phyloP scores from a whole-genome alignment of 2,329 filamentous ascomycete species.

The Nigrospora oryzae region DNA sequence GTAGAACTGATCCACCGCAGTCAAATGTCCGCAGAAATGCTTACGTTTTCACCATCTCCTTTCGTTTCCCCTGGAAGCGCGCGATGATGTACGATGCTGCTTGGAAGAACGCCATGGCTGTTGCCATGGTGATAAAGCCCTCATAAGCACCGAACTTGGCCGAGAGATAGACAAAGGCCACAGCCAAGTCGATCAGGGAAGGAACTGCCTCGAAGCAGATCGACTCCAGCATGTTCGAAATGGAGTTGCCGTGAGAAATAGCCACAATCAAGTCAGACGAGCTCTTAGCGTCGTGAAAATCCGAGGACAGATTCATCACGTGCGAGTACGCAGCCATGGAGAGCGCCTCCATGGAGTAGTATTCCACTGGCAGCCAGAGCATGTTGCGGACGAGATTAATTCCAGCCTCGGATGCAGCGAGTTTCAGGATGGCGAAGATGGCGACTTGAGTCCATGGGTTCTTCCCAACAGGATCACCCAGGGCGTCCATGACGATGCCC shows the following conservation, averaged over 20 bases:
- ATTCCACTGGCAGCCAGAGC: conserved; percentile 50
- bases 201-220: conserved; percentile 50
- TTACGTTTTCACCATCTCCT: conserved; percentile 40
- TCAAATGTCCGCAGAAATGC: too few relatives aligned
- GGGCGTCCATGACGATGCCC: conserved; percentile 66
- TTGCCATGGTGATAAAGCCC: conserved; percentile 52
- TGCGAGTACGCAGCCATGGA: conserved; percentile 49
- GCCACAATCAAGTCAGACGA: conserved; percentile 50
- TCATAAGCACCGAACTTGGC: conserved; percentile 52
- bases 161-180: conserved; percentile 53
- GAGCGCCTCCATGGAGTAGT: conserved; percentile 45
- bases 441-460: conserved; percentile 7
- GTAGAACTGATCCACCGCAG: conserved; percentile 12
- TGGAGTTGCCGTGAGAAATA: conserved; percentile 43
- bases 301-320: conserved; percentile 51
- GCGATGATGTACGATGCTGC: conserved; percentile 43
- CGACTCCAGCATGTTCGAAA: conserved; percentile 48
- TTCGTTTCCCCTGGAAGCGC: conserved; percentile 37
- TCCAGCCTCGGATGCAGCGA: conserved; percentile 46
- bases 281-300: conserved; percentile 54
- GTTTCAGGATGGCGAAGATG: conserved; percentile 19
- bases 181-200: conserved; percentile 50
- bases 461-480: conserved; percentile 31
- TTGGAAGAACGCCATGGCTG: conserved; percentile 46
- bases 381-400: conserved; percentile 44